These are phyloP conservation scores for Ogataea pini DNA, from an alignment of 805 yeast genomes.

Conservation along the genomic window DNA sequence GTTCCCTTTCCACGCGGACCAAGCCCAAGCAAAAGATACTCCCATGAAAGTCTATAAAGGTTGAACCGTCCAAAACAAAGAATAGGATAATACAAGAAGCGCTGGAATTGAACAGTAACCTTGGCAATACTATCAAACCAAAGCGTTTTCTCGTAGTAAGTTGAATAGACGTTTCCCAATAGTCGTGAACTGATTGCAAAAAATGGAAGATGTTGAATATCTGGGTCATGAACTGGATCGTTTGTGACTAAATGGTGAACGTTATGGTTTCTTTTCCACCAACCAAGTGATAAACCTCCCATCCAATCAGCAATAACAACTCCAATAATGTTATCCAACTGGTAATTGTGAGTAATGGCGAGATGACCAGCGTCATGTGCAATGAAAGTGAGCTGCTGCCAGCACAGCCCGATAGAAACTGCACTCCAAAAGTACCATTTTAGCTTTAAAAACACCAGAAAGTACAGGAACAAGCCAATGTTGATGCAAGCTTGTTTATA, in stretches of 20 bases:
- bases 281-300: conserved; percentile 88
- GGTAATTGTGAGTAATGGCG: conserved; percentile 78
- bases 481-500: conserved; percentile 69
- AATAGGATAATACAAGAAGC: conserved; percentile 73
- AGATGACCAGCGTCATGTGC: conserved; percentile 93
- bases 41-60: conserved; percentile 79
- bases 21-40: conserved; percentile 66
- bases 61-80: conserved; percentile 84
- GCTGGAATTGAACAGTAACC: conserved; percentile 60
- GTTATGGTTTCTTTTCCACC: conserved; percentile 95
- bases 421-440: conserved; percentile 59
- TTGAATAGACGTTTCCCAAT: conserved; percentile 70
- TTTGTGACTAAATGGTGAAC: conserved; percentile 92
- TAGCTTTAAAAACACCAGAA: conserved; percentile 49
- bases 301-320: conserved; percentile 70
- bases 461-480: conserved; percentile 48
- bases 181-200: conserved; percentile 80
- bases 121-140: conserved; percentile 70
- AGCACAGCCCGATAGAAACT: conserved; percentile 64
- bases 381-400: conserved; percentile 89
- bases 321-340: conserved; percentile 72
- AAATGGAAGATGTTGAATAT: conserved; percentile 89
- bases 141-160: conserved; percentile 70
- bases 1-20: conserved; percentile 89
- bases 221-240: conserved; percentile 93